These are phyloP conservation scores for Ascochyta fabae DNA, from an alignment of 2,329 filamentous ascomycete species.

Conservation along the genomic window DNA sequence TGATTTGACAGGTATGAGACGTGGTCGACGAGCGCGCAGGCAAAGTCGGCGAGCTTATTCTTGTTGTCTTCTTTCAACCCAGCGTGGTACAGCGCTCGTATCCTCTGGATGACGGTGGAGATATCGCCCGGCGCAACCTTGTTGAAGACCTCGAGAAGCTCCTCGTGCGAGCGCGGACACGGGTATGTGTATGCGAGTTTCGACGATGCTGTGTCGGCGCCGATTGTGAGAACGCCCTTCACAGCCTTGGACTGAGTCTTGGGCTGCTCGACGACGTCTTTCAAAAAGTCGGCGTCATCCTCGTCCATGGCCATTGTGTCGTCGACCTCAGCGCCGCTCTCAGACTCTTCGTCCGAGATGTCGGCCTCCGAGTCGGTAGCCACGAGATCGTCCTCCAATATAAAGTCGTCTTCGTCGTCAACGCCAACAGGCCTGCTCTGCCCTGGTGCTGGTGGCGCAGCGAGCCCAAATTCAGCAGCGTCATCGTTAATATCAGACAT, in stretches of 20 bases:
- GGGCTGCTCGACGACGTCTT: slow-evolving; percentile 49
- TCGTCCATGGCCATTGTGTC: slow-evolving; percentile 52
- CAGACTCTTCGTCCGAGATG: slow-evolving; percentile 39
- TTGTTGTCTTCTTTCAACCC: slow-evolving; percentile 87
- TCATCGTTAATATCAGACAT: slow-evolving; percentile 55
- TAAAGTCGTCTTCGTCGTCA: slow-evolving; percentile 93
- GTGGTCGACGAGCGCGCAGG: slow-evolving; percentile 70
- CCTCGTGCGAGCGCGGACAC: slow-evolving; percentile 79
- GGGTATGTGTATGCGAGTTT: slow-evolving; percentile 80
- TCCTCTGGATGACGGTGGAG: slow-evolving; percentile 82
- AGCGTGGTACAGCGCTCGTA: slow-evolving; percentile 90
- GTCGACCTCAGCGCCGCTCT: slow-evolving; percentile 41
- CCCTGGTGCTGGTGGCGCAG: slow-evolving; percentile 59
- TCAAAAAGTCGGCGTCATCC: slow-evolving; percentile 58
- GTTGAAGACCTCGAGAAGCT: slow-evolving; percentile 71
- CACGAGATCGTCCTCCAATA: slow-evolving; percentile 87
- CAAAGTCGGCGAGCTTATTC: slow-evolving; percentile 75
- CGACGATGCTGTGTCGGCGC: slow-evolving; percentile 54
- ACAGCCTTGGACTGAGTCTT: slow-evolving; percentile 43
- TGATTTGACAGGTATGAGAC: slow-evolving; percentile 64
- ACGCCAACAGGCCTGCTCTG: slow-evolving; percentile 53
- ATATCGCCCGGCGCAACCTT: slow-evolving; percentile 69
- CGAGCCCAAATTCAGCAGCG: slow-evolving; percentile 67
- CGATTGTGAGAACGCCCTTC: slow-evolving; percentile 50
- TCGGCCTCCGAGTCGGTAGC: slow-evolving; percentile 73